Percentiles rank a stretch among this genome's conserved stretches.
Conservation (phyloP, 2,329 filamentous ascomycete genomes). For the Parastagonospora avenae region DNA sequence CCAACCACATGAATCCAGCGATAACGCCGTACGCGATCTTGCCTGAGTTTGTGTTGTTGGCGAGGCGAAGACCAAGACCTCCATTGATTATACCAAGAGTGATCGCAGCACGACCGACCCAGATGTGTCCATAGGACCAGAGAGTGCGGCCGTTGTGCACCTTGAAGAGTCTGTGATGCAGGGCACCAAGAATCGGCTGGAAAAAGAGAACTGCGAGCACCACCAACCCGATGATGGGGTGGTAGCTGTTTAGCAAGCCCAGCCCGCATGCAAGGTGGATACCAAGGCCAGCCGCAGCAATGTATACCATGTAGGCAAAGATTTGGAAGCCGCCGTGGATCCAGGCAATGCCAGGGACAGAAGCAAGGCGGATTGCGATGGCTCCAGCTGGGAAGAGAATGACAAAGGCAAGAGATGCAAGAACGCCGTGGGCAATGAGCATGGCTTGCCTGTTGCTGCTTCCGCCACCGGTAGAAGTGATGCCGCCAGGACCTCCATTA, state of each 20-base stretch:
- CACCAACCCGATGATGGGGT: constrained; percentile 61
- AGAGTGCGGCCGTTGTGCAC: constrained; percentile 52
- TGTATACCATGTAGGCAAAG: constrained; percentile 54
- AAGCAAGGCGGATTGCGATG: constrained; percentile 51
- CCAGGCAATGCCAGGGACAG: constrained; percentile 51
- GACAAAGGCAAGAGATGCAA: constrained; percentile 52
- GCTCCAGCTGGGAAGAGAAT: constrained; percentile 53
- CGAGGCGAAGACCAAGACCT: constrained; percentile 59
- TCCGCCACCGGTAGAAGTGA: constrained; percentile 7
- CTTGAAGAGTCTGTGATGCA: constrained; percentile 59
- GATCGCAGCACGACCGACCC: constrained; percentile 59
- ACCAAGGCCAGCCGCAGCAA: constrained; percentile 58
- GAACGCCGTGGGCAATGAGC: constrained; percentile 50
- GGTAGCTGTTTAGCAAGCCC: constrained; percentile 46
- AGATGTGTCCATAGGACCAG: constrained; percentile 59
- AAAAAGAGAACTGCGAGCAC: constrained; percentile 59
- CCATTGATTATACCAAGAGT: constrained; percentile 62
- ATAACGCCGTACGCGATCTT: constrained; percentile 57
- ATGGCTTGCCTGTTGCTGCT: constrained; percentile 30
- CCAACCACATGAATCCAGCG: constrained; percentile 53
- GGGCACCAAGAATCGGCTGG: constrained; percentile 57
- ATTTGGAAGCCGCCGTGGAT: constrained; percentile 55
- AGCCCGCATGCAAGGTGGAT: constrained; percentile 54
- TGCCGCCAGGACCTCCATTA: constrained; percentile 6
- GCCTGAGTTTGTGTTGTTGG: constrained; percentile 34